phyloP scores from a whole-genome alignment of 176 grass and related monocot species.

The Hyparrhenia diplandra region DNA sequence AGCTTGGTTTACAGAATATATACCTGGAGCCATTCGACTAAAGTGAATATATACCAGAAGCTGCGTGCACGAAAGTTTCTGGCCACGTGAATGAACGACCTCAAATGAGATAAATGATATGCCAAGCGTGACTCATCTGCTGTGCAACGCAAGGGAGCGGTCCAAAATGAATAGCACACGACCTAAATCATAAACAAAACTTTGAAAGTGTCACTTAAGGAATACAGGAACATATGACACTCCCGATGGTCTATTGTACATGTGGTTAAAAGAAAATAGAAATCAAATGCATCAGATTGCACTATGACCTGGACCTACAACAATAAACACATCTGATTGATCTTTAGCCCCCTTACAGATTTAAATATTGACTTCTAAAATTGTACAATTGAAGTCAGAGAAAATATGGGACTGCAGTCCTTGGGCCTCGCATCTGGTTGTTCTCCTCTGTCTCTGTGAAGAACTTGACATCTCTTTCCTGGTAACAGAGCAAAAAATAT shows the following conservation, averaged over 20 bases:
- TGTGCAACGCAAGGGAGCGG: background rate
- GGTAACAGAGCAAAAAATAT: background rate
- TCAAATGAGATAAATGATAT: background rate
- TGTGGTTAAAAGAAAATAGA: conserved; percentile 55
- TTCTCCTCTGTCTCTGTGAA: conserved; percentile 99
- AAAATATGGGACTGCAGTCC: conserved; percentile 91
- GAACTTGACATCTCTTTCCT: conserved; percentile 97
- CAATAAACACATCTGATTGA: conserved; percentile 40
- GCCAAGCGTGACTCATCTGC: background rate
- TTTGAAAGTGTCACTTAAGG: conserved; percentile 41
- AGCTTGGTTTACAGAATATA: background rate
- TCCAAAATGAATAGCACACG: conserved; percentile 18
- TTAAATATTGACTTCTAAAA: conserved; percentile 48
- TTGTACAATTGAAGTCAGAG: conserved; percentile 70
- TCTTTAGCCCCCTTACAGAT: conserved; percentile 60
- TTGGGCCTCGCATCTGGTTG: conserved; percentile 97
- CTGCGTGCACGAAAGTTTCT: background rate
- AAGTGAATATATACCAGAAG: background rate
- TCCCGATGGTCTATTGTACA: conserved; percentile 66
- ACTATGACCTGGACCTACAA: conserved; percentile 56
- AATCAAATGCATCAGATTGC: conserved; percentile 48
- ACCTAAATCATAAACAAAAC: conserved; percentile 39
- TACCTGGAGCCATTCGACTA: background rate
- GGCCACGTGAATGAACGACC: background rate
- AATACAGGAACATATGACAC: conserved; percentile 46